Base-by-base conservation (phyloP, 805 yeast genomes). In the Osmozyma mogii region DNA sequence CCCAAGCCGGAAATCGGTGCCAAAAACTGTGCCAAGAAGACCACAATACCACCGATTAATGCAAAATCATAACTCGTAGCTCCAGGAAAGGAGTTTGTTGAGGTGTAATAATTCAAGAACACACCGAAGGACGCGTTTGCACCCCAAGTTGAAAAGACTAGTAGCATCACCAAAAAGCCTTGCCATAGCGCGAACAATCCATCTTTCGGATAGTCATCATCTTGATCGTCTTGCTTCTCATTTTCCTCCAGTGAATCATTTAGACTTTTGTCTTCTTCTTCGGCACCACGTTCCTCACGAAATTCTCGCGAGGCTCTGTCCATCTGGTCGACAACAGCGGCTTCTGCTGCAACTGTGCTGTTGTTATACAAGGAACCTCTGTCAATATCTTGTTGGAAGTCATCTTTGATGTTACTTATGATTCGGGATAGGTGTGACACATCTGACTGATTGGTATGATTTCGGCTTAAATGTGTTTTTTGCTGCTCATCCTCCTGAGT, bases 31-130 rank as follows among this genome's bases (percentile, higher is more conserved):
- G n/a, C n/a, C n/a, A n/a, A n/a, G n/a, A n/a, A 66, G 29, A 78
- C 74, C 0, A 80, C 69, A 8, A 80, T 44, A 3, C 89, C 88
- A 1, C 87, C 84, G 34, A 81, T 67, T 23, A 72, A 55, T 9
- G 25, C 25, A 11, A 8, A 22, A 10, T 22, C 25, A 16, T 18
- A 18, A 10, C 10, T 8, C 9, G 21, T 18, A 18, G 21, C 21
- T 8, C 21, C 21, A 18, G 21, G 21, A 18, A 18, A 18, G 21
- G n/a, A n/a, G 20, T 32, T 38, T 9, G 58, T 36, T 8, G 59
- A 54, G 8, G 68, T 39, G 40, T 75, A 76, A 44, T 66, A 71
- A 21, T 65, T 56, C 31, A 75, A 68, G 43, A 71, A 77, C 4
- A 73, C 72, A 16, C 81, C 83, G 49, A 57, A 76, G 3, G 72